Percentiles rank a stretch among this genome's conserved stretches.
phyloP scores from a whole-genome alignment of 352 stramenopile species.

The Halophytophthora batemanensis region DNA sequence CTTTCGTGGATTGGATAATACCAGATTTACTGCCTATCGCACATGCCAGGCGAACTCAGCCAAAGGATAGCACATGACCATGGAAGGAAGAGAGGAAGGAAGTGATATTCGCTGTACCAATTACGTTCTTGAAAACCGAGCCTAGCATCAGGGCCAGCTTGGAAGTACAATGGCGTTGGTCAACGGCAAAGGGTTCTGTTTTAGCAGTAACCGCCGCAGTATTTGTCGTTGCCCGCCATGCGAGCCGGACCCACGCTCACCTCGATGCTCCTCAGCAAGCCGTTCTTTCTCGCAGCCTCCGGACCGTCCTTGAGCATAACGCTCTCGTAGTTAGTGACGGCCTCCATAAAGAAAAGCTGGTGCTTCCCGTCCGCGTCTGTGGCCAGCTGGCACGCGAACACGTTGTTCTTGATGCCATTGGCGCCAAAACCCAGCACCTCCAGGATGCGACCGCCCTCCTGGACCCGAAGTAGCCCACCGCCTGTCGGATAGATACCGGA shows the following conservation, averaged over 20 bases:
- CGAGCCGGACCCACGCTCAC: slow-evolving; percentile 48
- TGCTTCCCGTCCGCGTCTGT: slow-evolving; percentile 51
- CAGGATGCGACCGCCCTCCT: slow-evolving; percentile 52
- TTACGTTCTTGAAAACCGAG: too few relatives aligned
- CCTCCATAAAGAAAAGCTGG: slow-evolving; percentile 62
- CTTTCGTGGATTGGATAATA: too few relatives aligned
- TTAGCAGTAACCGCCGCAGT: slow-evolving; percentile 70
- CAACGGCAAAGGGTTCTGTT: too few relatives aligned
- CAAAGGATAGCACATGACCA: too few relatives aligned
- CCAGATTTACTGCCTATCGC: too few relatives aligned
- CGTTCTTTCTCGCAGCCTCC: slow-evolving; percentile 34
- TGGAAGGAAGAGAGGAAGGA: too few relatives aligned
- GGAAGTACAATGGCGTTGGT: too few relatives aligned
- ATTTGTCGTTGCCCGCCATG: slow-evolving; percentile 29
- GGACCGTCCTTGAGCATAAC: slow-evolving; percentile 37
- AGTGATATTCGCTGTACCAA: too few relatives aligned
- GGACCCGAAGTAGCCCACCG: slow-evolving; percentile 49
- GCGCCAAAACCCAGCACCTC: slow-evolving; percentile 54
- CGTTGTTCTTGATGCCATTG: slow-evolving; percentile 48
- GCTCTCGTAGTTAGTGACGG: slow-evolving; percentile 33
- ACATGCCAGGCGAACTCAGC: too few relatives aligned
- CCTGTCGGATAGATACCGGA: slow-evolving; percentile 43
- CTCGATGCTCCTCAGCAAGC: slow-evolving; percentile 40
- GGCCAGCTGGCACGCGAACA: slow-evolving; percentile 63
- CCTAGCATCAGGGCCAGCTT: too few relatives aligned